Base-by-base conservation (phyloP, 192 early-diverging fungal species). In the Coemansia sp. region DNA sequence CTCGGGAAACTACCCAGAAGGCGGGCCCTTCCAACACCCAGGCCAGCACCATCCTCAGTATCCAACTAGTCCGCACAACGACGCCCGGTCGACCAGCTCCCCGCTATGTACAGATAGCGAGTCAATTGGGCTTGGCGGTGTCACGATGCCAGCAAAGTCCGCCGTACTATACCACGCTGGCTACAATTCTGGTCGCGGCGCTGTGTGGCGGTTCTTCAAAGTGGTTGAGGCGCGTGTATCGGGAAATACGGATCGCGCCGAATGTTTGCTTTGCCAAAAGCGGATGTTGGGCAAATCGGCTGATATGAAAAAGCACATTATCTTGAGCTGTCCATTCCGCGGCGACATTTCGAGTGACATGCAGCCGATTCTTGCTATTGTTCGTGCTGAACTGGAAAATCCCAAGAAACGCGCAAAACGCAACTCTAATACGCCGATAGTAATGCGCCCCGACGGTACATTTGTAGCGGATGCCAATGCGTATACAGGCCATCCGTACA, bases 341-440 rank as follows among this genome's bases (percentile, higher is more conserved):
- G 33, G 68, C 64, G 61, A 69, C 2, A 85, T 85, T 33, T 62
- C 77, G 13, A 69, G 70, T 31, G 75, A 80, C n/a, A 79, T 80
- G 78, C 66, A 64, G 65, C 77, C 79, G 43, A 78, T 85, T 40
- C 64, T 85, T 44, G 72, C 80, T 39, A 85, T 80, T 69, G 79
- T 85, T 18, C 73, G 67, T 50, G 62, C 71, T 7, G 78, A 85
- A 71, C 66, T 85, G 27, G 72, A 85, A 36, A 85, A 85, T 53
- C 83, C 83, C 50, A 85, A 85, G 72, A 85, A 70, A 69, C 78
- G 83, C 24, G 77, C 83, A 46, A 85, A 85, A 70, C 83, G 83
- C 33, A 78, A 77, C 60, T 77, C 74, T 39, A 77, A 77, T 24
- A 77, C 79, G 44, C 78, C 83, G 1, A 77, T 74, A 27, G 76